Evolutionary conservation across 805 yeast genomes (phyloP), one percentile per base, ranked within the genome.

Genomic region (Sugiyamaella chiloensis): DNA sequence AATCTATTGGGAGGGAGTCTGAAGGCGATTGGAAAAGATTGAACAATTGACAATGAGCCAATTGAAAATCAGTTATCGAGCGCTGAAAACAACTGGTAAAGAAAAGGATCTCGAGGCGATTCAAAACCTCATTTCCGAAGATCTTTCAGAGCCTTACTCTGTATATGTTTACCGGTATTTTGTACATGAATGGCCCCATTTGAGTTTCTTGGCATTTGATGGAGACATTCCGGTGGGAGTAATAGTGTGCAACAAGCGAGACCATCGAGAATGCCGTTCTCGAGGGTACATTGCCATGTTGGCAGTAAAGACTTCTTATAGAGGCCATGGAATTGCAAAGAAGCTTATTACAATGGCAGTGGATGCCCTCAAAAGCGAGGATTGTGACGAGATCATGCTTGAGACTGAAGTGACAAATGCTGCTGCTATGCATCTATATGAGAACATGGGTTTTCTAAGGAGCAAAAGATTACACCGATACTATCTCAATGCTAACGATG

Each of bases 201-300:
- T 89, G 49, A 85, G 96, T 51, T 76, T 76, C 45, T 60, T 86
- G 31, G 66, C 67, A 14, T 55, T 52, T 46, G 75, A 74, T 49
- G 74, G 71, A 41, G 56, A 35, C 16, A 62, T 59, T 8, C 58
- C 60, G 1, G 60, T 90, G n/a, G 99, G 97, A 2, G 87, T 85
- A 31, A 81, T 91, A 5, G 86, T 93, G 5, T 82, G 95, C 44
- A 87, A 89, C 59, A 78, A 81, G 9, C 95, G 86, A 53, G 71
- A 77, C 1, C 97, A 91, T 65, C 74, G 91, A 50, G 73, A 76
- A 19, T 82, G 79, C 8, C 72, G 96, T 51, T 62, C 73, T 56
- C 74, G 99, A 51, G 99, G 99, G 0, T 93, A 93, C 60, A 90
- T 93, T 24, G 99, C 97, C 1, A 93, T 93, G 99, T 69, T 93